These are phyloP conservation scores for Agrostemma githago DNA, from an alignment of 148 eudicot species.

Conservation along the genomic window DNA sequence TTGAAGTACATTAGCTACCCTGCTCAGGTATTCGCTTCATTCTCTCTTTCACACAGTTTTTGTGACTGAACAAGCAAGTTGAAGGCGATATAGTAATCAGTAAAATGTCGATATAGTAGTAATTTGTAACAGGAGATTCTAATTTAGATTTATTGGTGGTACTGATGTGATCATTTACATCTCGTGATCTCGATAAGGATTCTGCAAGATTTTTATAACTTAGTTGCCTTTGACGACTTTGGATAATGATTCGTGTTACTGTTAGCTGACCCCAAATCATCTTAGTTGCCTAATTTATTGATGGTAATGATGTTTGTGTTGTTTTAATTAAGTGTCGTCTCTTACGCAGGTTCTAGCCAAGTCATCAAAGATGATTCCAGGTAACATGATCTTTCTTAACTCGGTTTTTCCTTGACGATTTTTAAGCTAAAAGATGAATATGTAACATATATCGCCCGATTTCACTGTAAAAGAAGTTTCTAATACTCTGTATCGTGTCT, in stretches of 20 bases:
- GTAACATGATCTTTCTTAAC: slow-evolving; percentile 28
- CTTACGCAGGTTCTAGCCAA: slow-evolving; percentile 80
- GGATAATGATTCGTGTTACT: too few relatives aligned
- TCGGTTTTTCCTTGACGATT: background rate
- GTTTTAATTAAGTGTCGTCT: slow-evolving; percentile 11
- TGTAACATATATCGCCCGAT: too few relatives aligned
- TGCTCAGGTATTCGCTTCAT: slow-evolving; percentile 58
- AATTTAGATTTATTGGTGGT: background rate
- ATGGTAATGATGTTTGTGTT: background rate
- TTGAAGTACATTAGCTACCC: slow-evolving; percentile 95
- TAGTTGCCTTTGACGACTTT: too few relatives aligned
- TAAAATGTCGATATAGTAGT: background rate
- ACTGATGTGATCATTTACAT: too few relatives aligned
- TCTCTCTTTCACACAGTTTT: slow-evolving; percentile 7
- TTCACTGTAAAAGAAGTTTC: background rate
- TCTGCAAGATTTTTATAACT: background rate
- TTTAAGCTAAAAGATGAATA: too few relatives aligned
- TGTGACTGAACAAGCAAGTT: background rate
- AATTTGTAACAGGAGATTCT: too few relatives aligned
- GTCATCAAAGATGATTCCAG: slow-evolving; percentile 97
- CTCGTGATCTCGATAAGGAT: too few relatives aligned
- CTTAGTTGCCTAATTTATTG: background rate
- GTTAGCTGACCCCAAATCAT: background rate
- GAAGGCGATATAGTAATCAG: background rate
- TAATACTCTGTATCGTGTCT: background rate